phyloP scores from a whole-genome alignment of 192 early-diverging fungal species.

The Glomus cerebriforme region DNA sequence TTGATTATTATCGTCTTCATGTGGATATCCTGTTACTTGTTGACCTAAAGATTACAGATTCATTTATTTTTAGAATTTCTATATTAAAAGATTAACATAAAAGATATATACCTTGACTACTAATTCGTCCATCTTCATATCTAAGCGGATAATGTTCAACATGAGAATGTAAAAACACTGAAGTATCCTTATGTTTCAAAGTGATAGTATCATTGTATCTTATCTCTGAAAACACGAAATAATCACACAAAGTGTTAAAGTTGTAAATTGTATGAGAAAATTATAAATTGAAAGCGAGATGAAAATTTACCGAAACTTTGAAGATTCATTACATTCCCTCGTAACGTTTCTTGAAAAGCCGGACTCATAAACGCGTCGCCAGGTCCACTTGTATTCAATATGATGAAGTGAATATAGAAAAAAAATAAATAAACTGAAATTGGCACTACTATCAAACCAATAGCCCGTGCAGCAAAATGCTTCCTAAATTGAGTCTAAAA shows the following conservation, averaged over 20 bases:
- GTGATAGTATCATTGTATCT: constrained; percentile 80
- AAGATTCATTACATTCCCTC: constrained; percentile 72
- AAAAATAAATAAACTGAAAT: constrained; percentile 75
- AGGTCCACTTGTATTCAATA: constrained; percentile 79
- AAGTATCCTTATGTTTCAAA: constrained; percentile 76
- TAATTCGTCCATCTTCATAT: constrained; percentile 91
- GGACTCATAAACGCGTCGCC: constrained; percentile 94
- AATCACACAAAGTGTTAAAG: constrained; percentile 27
- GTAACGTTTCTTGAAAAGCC: constrained; percentile 81
- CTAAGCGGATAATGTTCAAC: constrained; percentile 76
- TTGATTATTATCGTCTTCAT: constrained; percentile 73
- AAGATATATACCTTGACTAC: constrained; percentile 65
- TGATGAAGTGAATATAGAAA: constrained; percentile 92
- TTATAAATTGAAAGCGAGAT: constrained; percentile 42
- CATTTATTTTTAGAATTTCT: background rate
- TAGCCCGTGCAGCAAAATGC: constrained; percentile 85
- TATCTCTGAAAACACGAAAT: constrained; percentile 57
- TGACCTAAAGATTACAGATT: constrained; percentile 57
- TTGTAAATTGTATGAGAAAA: constrained; percentile 41
- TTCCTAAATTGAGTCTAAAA: constrained; percentile 61
- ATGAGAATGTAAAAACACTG: constrained; percentile 81
- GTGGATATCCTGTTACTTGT: constrained; percentile 87
- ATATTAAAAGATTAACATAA: background rate
- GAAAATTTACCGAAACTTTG: constrained; percentile 39
- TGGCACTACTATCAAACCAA: constrained; percentile 85